Evolutionary conservation across 768 basidiomycete species (phyloP), one percentile per base, ranked within the genome.

Genomic region (Mrakia blollopis): DNA sequence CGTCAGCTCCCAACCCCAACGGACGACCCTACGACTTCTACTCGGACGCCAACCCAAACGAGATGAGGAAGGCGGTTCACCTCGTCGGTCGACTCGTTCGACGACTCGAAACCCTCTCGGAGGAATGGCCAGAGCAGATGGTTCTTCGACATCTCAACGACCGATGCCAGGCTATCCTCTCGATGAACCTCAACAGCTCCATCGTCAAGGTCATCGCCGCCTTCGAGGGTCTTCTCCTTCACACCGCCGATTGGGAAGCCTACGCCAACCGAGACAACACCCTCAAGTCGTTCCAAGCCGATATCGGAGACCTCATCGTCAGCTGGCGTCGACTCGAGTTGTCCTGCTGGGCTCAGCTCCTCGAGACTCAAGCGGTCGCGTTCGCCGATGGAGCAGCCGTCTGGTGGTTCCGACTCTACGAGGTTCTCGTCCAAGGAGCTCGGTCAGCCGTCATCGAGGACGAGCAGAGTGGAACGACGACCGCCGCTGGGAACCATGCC

Each of bases 41-140:
- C 80, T 78, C 83, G 18, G 93, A 94, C 78, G 79, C 87, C n/a
- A 93, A 96, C 81, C 84, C 91, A 41, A 84, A 83, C 4, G 92
- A 97, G 83, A 86, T 88, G 50, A 88, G 85, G 77, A 92, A 88
- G 82, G 90, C 87, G 0, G 84, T 88, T 4, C 82, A 81, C 0
- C 81, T 91, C 21, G 81, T 96, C 13, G 80, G 81, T 6, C 80
- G 85, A 6, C 86, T 96, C 28, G 85, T 85, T 65, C 75, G 75
- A 5, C 88, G 90, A 2, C 85, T 98, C 39, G 80, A 85, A 21
- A 77, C 50, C 3, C 86, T 97, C 28, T 86, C 91, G 35, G 84
- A 86, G 78, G 91, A 94, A 79, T 99, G 94, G 94, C 96, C 97
- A 0, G 96, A 98, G 79, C 97, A 99, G 83, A 94, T 95, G 91